phyloP scores from a whole-genome alignment of 805 yeast genomes.

The Schizosaccharomyces osmophilus region DNA sequence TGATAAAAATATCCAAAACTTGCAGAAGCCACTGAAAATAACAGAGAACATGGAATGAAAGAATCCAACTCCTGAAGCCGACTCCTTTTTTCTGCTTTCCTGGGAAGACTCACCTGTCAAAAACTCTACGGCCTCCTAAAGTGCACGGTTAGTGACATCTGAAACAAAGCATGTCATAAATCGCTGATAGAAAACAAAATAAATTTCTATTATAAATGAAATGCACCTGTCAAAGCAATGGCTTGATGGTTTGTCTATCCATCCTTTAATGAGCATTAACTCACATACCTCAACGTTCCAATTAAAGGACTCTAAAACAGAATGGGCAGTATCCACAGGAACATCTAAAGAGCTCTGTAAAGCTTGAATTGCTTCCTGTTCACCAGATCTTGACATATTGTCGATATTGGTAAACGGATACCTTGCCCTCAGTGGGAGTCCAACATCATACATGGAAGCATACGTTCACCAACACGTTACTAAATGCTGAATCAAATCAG shows the following conservation, averaged over 20 bases:
- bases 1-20: conserved; percentile 17
- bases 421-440: background rate
- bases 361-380: background rate
- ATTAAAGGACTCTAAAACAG: conserved; percentile 1
- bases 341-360: background rate
- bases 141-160: background rate
- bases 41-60: background rate
- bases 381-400: background rate
- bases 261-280: background rate
- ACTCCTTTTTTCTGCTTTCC: background rate
- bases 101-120: conserved; percentile 3
- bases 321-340: background rate
- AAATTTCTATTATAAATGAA: background rate
- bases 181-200: too few species aligned
- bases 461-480: background rate
- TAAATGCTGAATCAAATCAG: too few species aligned
- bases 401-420: background rate
- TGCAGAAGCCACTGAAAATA: background rate
- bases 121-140: conserved; percentile 1
- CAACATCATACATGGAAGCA: background rate
- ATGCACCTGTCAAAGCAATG: background rate
- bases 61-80: background rate
- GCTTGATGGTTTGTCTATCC: too few species aligned
- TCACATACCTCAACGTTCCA: conserved; percentile 2
- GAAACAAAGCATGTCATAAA: too few species aligned